Evolutionary conservation across 129 eudicot species (phyloP).

Genomic region (Chrysanthemum makinoi): DNA sequence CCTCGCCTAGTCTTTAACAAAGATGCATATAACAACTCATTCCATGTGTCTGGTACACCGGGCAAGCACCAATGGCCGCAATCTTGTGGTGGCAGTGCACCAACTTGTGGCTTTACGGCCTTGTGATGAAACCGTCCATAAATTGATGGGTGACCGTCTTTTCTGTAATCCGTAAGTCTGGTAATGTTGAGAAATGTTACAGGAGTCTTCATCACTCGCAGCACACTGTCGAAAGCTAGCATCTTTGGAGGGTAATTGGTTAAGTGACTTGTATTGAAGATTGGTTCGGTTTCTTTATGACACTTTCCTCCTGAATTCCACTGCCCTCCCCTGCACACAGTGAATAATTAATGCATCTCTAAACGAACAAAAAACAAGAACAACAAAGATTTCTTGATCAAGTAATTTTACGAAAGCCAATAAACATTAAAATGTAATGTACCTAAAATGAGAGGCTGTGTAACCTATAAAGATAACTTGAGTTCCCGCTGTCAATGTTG

Average conservation of each 20-base stretch:
- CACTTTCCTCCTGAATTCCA: conserved; percentile 92
- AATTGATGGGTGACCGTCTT: conserved; percentile 79
- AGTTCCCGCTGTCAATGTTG: too few relatives aligned
- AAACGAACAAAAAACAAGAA: too few relatives aligned
- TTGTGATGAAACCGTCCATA: conserved; percentile 34
- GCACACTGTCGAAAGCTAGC: conserved; percentile 54
- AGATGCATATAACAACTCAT: conserved; percentile 72
- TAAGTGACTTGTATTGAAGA: conserved; percentile 45
- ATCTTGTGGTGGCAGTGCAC: conserved; percentile 54
- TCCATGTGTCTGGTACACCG: conserved; percentile 86
- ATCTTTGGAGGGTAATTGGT: conserved; percentile 63
- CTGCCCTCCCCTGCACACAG: conserved; percentile 64
- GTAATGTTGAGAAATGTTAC: conserved; percentile 60
- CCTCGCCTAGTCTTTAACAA: conserved; percentile 26
- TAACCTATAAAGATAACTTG: too few relatives aligned
- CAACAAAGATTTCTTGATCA: too few relatives aligned
- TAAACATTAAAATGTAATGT: too few relatives aligned
- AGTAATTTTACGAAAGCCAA: too few relatives aligned
- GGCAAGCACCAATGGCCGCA: conserved; percentile 96
- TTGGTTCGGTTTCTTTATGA: conserved; percentile 76
- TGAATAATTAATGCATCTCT: too few relatives aligned
- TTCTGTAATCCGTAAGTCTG: conserved; percentile 73
- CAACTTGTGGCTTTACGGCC: conserved; percentile 33
- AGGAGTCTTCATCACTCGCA: conserved; percentile 61
- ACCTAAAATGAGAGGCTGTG: too few relatives aligned